Percentiles rank a stretch among this genome's conserved stretches.
Conservation (phyloP, 2,329 filamentous ascomycete species). For the Septoria linicola region DNA sequence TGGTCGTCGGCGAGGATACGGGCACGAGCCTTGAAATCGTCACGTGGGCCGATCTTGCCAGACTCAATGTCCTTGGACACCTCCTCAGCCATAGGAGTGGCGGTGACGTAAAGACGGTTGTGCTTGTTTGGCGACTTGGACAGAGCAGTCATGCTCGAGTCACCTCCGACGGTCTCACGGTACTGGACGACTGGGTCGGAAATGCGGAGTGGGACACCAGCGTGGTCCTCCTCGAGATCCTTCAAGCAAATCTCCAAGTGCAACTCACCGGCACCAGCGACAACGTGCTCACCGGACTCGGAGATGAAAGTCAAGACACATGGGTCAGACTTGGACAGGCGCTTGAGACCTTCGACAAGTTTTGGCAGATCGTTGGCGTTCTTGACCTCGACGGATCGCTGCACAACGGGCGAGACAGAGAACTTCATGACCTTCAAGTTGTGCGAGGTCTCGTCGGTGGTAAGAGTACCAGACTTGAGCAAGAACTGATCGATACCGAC, state of each 20-base stretch:
- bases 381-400: conserved; percentile 98
- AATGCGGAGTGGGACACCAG: conserved; percentile 94
- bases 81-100: conserved; percentile 88
- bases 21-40: conserved; percentile 98
- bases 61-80: conserved; percentile 84
- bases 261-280: conserved; percentile 98
- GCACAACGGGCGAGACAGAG: conserved; percentile 98
- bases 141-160: conserved; percentile 91
- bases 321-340: conserved; percentile 99
- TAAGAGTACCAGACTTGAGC: conserved; percentile 99
- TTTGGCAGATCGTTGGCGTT: conserved; percentile 99
- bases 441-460: conserved; percentile 94
- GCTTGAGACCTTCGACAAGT: conserved; percentile 99
- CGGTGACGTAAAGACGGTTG: conserved; percentile 98
- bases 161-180: conserved; percentile 86
- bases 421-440: conserved; percentile 99
- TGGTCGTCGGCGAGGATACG: conserved; percentile 94
- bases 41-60: conserved; percentile 90
- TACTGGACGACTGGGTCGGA: conserved; percentile 98
- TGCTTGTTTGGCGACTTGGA: conserved; percentile 99
- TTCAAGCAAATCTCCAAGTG: conserved; percentile 99
- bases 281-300: conserved; percentile 96
- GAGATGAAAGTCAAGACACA: conserved; percentile 89
- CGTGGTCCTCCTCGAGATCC: conserved; percentile 99
- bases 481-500: conserved; percentile 99